These are phyloP conservation scores for Hondaea fermentalgiana DNA, from an alignment of 108 stramenopile genomes.

Conservation along the genomic window DNA sequence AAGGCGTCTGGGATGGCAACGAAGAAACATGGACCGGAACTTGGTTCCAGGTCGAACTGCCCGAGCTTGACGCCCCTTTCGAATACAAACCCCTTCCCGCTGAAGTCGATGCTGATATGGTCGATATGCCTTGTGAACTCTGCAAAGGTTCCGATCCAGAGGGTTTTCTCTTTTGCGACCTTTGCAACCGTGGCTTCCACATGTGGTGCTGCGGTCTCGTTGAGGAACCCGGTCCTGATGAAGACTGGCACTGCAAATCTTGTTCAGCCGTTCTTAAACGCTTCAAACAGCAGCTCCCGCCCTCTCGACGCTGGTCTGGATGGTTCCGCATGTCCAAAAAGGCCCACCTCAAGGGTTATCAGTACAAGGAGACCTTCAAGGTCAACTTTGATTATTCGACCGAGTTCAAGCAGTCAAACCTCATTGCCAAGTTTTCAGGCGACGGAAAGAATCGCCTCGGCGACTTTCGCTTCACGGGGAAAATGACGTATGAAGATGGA, in stretches of 20 bases:
- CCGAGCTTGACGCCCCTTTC: background rate
- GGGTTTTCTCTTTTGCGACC: constrained; percentile 12
- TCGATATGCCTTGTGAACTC: background rate
- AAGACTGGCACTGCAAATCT: background rate
- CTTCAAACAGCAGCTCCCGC: background rate
- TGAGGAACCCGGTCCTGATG: background rate
- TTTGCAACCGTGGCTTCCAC: background rate
- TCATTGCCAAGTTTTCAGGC: background rate
- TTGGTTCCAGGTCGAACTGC: background rate
- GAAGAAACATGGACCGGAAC: background rate
- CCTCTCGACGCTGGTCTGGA: background rate
- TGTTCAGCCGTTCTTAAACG: background rate
- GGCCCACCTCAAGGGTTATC: background rate
- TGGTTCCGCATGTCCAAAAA: background rate
- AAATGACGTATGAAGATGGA: background rate
- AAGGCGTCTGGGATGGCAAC: background rate
- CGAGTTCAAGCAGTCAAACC: background rate
- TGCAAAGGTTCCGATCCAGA: background rate
- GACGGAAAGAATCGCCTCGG: background rate
- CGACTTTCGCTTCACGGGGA: background rate
- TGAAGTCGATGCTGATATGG: background rate
- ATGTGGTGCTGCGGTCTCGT: background rate
- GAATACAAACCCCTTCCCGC: background rate
- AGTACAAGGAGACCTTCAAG: background rate
- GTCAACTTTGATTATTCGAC: background rate